These are phyloP conservation scores for Pichia sp. DNA, from an alignment of 1,139 yeast genomes.

Conservation along the genomic window DNA sequence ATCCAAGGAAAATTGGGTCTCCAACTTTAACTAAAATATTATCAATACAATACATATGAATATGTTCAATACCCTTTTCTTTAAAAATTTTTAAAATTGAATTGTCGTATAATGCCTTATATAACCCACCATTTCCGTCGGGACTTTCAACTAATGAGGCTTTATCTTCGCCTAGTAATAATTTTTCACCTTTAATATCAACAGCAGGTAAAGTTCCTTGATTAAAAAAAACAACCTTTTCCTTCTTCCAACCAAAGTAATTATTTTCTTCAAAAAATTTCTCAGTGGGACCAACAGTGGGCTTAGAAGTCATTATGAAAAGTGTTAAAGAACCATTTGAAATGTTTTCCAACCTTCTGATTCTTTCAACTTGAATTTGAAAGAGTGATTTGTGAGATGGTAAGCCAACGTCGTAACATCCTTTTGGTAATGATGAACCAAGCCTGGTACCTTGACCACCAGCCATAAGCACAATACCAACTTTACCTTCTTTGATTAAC, in stretches of 20 bases:
- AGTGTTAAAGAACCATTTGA: conserved; percentile 47
- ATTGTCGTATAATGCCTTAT: conserved; percentile 68
- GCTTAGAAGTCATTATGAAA: conserved; percentile 96
- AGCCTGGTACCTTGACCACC: conserved; percentile 98
- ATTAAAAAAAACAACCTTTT: conserved; percentile 72
- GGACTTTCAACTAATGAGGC: conserved; percentile 74
- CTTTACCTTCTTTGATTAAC: conserved; percentile 65
- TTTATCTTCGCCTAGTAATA: conserved; percentile 50
- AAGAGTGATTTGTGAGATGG: conserved; percentile 82
- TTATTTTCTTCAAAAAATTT: conserved; percentile 51
- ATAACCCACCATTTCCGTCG: conserved; percentile 97
- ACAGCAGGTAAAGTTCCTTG: conserved; percentile 96
- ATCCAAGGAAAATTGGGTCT: conserved; percentile 90
- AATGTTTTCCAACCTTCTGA: conserved; percentile 54
- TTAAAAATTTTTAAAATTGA: conserved; percentile 63
- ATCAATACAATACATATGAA: conserved; percentile 97
- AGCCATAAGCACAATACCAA: conserved; percentile 87
- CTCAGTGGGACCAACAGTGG: conserved; percentile 77
- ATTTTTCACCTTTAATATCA: conserved; percentile 58
- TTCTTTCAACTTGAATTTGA: conserved; percentile 88
- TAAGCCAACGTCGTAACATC: conserved; percentile 81
- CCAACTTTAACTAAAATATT: conserved; percentile 89
- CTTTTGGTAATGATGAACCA: conserved; percentile 87
- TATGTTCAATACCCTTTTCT: conserved; percentile 70
- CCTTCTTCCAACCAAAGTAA: conserved; percentile 60